Percentiles rank a stretch among this genome's conserved stretches.
These are phyloP conservation scores for Ramichloridium luteum DNA, from an alignment of 2,329 filamentous ascomycete genomes.

Conservation along the genomic window DNA sequence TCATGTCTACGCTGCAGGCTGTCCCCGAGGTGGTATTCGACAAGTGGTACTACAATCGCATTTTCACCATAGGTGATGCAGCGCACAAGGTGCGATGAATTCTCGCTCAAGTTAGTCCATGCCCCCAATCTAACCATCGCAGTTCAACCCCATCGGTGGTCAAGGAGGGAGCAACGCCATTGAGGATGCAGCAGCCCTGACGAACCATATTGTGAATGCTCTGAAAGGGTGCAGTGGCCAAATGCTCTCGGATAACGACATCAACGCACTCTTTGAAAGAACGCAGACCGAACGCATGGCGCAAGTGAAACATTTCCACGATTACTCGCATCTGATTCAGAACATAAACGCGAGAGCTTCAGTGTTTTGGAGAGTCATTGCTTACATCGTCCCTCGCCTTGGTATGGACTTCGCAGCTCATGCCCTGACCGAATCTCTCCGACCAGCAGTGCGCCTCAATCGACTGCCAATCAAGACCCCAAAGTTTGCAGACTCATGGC, in stretches of 20 bases:
- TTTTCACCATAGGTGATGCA: constrained; percentile 4
- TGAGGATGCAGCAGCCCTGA: constrained; percentile 4
- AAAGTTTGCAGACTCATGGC: neutral
- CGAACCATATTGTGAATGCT: neutral
- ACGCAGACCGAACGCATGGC: neutral
- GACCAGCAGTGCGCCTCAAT: neutral
- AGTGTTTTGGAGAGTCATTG: neutral
- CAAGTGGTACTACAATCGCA: constrained; percentile 1
- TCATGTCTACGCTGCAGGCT: constrained; percentile 1
- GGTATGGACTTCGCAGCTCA: constrained; percentile 1
- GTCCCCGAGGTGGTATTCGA: constrained; percentile 1
- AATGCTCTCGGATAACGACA: neutral
- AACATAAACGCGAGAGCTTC: neutral
- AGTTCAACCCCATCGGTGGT: constrained; percentile 4
- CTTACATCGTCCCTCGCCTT: neutral
- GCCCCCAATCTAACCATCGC: too few species aligned
- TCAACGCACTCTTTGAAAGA: neutral
- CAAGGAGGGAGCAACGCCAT: constrained; percentile 3
- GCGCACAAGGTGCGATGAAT: constrained; percentile 3
- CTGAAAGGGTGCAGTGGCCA: neutral
- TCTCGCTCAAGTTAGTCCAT: too few species aligned
- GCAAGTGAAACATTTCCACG: neutral
- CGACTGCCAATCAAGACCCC: neutral
- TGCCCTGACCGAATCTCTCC: neutral
- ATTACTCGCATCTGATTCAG: neutral